Base-by-base conservation (phyloP, 495 filamentous ascomycete species). In the Podospora pseudoanserina region DNA sequence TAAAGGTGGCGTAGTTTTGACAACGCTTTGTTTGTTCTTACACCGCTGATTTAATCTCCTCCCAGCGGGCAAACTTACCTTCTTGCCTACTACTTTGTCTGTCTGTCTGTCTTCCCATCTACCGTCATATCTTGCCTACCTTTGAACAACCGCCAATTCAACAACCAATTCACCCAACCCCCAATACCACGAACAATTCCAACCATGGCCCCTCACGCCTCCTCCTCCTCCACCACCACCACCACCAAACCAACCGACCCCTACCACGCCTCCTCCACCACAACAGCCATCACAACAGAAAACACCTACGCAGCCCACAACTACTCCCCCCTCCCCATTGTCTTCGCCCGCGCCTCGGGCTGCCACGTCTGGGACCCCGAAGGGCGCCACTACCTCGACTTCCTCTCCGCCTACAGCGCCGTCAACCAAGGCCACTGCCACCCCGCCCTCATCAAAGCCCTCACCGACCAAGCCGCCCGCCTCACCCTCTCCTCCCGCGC, bases 361-460 rank as follows among this genome's bases (percentile, higher is more conserved):
- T 91, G 87, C 72, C 87, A 88, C 65, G 96, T 98, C 64, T 98
- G 94, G 94, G 95, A 99, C 76, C 95, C 95, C 19, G 96, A 98
- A 84, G 93, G 92, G 76, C 93, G 92, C 72, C 90, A 95, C 75
- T 99, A 99, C 79, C 89, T 98, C 72, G 95, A 99, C 80, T 98
- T 97, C 84, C 88, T 99, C 62, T 97, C 93, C 60, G 96, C 95
- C 65, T 99, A 99, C 86, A 94, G 91, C 63, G 95, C 95, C 62
- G 92, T 99, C 76, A 99, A 99, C 81, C 95, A 99, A 79, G 95
- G 95, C 68, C 95, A 99, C 81, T 99, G 94, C 76, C 96, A 99
- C 82, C 96, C 94, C 9, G 94, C 95, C 80, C 86, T 99, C 62
- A 86, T 99, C 68, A 90, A 91, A 68, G 94, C 93, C 28, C 83